A percentile compares a stretch with the other conserved stretches of the same genome.
These are phyloP conservation scores for Chimonanthus praecox DNA, from an alignment of 164 flowering plant species.

Conservation along the genomic window DNA sequence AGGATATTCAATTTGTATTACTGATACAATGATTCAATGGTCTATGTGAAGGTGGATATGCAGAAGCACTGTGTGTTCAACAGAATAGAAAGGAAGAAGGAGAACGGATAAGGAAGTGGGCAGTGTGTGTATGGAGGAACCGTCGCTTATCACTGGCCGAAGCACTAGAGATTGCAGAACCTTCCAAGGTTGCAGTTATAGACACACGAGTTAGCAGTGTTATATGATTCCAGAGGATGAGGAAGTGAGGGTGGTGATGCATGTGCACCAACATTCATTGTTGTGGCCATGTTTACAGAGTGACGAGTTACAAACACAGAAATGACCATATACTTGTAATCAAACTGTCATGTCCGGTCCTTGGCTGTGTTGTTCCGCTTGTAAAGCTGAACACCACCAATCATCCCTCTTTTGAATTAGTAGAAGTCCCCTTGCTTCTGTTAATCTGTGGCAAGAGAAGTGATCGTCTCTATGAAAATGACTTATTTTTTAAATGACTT, in stretches of 20 bases:
- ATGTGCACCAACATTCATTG: background rate
- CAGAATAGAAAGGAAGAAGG: slow-evolving; percentile 78
- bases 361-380: too few relatives aligned
- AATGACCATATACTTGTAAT: too few relatives aligned
- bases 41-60: slow-evolving; percentile 74
- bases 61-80: slow-evolving; percentile 63
- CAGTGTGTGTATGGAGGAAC: slow-evolving; percentile 71
- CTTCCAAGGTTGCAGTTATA: slow-evolving; percentile 44
- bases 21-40: background rate
- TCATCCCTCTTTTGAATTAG: too few relatives aligned
- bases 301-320: too few relatives aligned
- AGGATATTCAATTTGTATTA: background rate
- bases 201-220: slow-evolving; percentile 70
- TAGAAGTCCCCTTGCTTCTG: too few relatives aligned
- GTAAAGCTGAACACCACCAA: too few relatives aligned
- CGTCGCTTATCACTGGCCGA: slow-evolving; percentile 64
- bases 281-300: background rate
- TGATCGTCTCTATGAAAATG: too few relatives aligned
- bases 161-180: slow-evolving; percentile 54
- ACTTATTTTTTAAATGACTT: too few relatives aligned
- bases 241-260: background rate
- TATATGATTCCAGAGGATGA: slow-evolving; percentile 21
- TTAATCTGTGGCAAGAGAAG: too few relatives aligned
- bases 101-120: slow-evolving; percentile 74
- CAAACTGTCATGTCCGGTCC: too few relatives aligned